Evolutionary conservation across 208 protist species (phyloP).

Genomic region (Crithidia thermophila): DNA sequence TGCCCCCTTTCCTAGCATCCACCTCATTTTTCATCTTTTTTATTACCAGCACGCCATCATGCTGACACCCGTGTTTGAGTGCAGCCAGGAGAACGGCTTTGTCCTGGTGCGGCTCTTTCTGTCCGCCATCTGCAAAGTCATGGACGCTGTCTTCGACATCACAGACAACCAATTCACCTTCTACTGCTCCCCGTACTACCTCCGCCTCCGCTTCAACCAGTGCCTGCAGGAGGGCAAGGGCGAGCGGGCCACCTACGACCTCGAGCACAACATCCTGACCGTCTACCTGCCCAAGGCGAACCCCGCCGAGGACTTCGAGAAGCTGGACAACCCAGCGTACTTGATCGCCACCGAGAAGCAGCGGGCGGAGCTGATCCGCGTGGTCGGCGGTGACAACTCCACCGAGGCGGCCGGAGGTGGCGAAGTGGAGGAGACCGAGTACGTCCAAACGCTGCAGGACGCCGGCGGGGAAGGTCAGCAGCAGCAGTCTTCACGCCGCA

Average conservation of each 20-base stretch:
- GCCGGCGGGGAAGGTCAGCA: not conserved
- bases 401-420: conserved; percentile 27
- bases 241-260: conserved; percentile 78
- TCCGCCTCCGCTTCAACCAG: conserved; percentile 88
- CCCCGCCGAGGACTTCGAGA: conserved; percentile 63
- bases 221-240: conserved; percentile 69
- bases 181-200: conserved; percentile 89
- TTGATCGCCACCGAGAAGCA: conserved; percentile 87
- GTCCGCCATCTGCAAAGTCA: conserved; percentile 78
- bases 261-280: conserved; percentile 69
- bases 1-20: not conserved
- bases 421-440: conserved; percentile 71
- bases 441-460: conserved; percentile 55
- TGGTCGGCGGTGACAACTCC: conserved; percentile 29
- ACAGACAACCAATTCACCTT: conserved; percentile 85
- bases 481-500: conserved; percentile 7
- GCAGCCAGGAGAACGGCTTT: conserved; percentile 80
- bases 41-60: too few relatives aligned
- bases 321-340: conserved; percentile 87
- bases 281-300: conserved; percentile 88
- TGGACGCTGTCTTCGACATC: conserved; percentile 83
- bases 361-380: conserved; percentile 48
- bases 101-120: conserved; percentile 80
- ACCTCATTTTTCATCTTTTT: not conserved
- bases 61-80: conserved; percentile 88